Conservation (phyloP, 2,329 filamentous ascomycete species). For the Stachybotrys chlorohalonatus region DNA sequence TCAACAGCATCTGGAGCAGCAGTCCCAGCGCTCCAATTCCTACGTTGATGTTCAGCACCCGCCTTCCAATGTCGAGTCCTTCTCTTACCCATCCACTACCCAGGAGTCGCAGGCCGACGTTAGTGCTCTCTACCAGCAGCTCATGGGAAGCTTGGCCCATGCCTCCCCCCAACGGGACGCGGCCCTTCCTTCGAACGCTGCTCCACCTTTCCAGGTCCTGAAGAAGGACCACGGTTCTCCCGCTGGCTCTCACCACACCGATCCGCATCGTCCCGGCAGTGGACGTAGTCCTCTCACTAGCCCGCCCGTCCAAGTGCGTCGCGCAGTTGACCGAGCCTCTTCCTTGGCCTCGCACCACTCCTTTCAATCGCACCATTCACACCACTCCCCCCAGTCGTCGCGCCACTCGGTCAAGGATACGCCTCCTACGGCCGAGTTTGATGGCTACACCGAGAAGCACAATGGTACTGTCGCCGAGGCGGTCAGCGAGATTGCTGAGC, state of each 20-base stretch:
- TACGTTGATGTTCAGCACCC: constrained; percentile 13
- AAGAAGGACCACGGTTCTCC: constrained; percentile 39
- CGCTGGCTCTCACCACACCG: constrained; percentile 24
- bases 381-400: constrained; percentile 9
- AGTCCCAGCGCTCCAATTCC: constrained; percentile 11
- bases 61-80: constrained; percentile 14
- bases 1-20: constrained; percentile 14
- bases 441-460: constrained; percentile 41
- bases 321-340: constrained; percentile 24
- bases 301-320: constrained; percentile 32
- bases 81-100: constrained; percentile 14
- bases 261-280: constrained; percentile 28
- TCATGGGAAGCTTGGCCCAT: constrained; percentile 26
- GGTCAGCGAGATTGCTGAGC: constrained; percentile 52
- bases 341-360: constrained; percentile 17
- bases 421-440: constrained; percentile 20
- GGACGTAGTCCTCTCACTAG: constrained; percentile 35
- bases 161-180: constrained; percentile 32
- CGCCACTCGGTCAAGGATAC: constrained; percentile 17
- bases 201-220: constrained; percentile 35
- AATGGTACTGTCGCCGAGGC: constrained; percentile 65
- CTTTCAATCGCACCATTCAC: constrained; percentile 11
- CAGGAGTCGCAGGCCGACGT: constrained; percentile 29
- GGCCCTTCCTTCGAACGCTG: constrained; percentile 14
- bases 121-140: constrained; percentile 26